phyloP scores from a whole-genome alignment of 495 filamentous ascomycete species.

The Podospora appendiculata region DNA sequence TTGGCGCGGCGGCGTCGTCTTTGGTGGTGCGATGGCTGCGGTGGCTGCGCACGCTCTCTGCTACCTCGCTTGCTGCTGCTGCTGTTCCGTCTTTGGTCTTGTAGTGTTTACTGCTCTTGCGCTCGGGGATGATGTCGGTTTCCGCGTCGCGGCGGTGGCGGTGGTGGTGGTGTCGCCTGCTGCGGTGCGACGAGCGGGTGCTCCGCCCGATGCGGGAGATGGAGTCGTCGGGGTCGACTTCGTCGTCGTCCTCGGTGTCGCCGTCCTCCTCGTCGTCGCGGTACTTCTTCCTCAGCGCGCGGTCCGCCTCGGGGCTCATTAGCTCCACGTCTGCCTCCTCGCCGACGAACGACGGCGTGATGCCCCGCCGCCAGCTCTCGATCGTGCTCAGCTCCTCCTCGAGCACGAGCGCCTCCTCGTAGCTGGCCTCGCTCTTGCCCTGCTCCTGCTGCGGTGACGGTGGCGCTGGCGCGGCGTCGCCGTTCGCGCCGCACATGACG shows the following conservation, averaged over 20 bases:
- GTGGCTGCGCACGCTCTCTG: conserved; percentile 22
- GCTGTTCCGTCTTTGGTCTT: neutral
- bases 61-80: conserved; percentile 9
- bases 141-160: conserved; percentile 14
- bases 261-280: conserved; percentile 9
- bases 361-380: conserved; percentile 80
- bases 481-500: conserved; percentile 8
- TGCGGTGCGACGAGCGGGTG: neutral
- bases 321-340: conserved; percentile 80
- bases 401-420: conserved; percentile 44
- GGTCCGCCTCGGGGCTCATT: conserved; percentile 69
- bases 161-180: conserved; percentile 2
- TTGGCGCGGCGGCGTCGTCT: neutral
- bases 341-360: conserved; percentile 48
- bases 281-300: conserved; percentile 37
- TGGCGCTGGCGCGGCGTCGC: neutral
- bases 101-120: conserved; percentile 23
- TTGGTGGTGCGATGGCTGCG: conserved; percentile 1
- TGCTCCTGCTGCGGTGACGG: neutral
- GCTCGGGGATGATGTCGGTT: conserved; percentile 16
- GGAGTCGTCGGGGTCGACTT: conserved; percentile 19
- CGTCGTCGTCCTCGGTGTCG: neutral
- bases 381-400: conserved; percentile 54
- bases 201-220: conserved; percentile 13
- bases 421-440: conserved; percentile 8